A percentile compares a stretch with the other conserved stretches of the same genome.
Evolutionary conservation across 345 rosid species (phyloP).

Genomic region (Eucalyptus rudis): DNA sequence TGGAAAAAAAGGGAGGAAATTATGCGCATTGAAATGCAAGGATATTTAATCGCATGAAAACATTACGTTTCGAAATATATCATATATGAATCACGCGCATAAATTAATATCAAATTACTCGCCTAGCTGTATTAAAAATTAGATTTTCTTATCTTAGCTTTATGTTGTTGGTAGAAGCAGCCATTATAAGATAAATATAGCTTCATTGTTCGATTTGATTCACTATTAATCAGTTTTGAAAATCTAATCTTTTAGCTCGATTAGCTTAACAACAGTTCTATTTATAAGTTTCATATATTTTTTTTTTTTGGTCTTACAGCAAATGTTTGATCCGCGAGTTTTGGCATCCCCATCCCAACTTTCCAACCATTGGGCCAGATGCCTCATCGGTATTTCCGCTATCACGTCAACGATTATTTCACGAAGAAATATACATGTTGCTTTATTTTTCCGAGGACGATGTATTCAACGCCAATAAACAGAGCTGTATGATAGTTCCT

Average conservation of each 20-base stretch:
- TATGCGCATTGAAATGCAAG: not conserved
- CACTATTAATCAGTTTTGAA: not conserved
- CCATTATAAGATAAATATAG: fast-evolving
- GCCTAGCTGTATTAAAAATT: not conserved
- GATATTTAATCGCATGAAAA: not conserved
- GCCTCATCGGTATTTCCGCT: not conserved
- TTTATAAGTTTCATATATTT: not conserved
- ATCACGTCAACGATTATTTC: not conserved
- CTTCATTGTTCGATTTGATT: not conserved
- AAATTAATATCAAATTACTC: not conserved
- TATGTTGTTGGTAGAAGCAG: not conserved
- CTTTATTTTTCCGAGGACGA: not conserved
- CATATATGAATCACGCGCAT: not conserved
- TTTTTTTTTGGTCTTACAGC: not conserved
- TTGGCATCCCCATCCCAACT: not conserved
- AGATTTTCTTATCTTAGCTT: not conserved
- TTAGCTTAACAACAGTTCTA: not conserved
- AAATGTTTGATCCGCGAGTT: not conserved
- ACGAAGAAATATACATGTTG: not conserved
- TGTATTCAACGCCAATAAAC: not conserved
- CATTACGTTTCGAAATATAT: not conserved
- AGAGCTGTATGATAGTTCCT: not conserved
- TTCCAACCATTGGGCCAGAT: not conserved
- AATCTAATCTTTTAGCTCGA: not conserved
- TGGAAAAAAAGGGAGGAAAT: not conserved